Evolutionary conservation across 1,284 basidiomycete species (phyloP).

Genomic region (Melampsora abietis-canadensis): DNA sequence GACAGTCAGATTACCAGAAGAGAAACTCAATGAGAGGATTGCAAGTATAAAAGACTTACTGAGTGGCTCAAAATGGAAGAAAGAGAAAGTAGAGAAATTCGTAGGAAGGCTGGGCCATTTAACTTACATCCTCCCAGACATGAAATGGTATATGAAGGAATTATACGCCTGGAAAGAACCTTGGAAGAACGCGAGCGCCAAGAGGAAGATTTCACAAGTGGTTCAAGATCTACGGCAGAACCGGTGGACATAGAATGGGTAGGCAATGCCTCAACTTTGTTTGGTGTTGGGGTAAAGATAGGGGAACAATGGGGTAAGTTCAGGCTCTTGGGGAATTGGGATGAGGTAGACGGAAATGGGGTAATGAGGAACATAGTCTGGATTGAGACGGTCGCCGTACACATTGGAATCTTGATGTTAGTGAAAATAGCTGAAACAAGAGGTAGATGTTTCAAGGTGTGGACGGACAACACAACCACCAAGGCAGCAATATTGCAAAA

Average conservation of each 20-base stretch:
- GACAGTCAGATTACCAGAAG: background rate
- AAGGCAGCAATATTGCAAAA: background rate
- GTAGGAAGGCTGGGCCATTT: background rate
- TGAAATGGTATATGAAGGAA: background rate
- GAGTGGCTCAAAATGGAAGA: background rate
- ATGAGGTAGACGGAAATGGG: no score
- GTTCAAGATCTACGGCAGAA: background rate
- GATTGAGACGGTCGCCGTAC: conserved; percentile 1
- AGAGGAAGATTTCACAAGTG: background rate
- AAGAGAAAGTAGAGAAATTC: background rate
- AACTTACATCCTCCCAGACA: background rate
- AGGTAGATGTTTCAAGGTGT: background rate
- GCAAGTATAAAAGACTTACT: background rate
- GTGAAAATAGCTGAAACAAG: background rate
- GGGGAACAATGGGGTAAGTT: background rate
- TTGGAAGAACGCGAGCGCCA: background rate
- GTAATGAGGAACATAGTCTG: background rate
- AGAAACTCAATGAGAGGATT: background rate
- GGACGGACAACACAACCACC: conserved; percentile 21
- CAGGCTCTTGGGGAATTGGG: background rate
- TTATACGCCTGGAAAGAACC: background rate
- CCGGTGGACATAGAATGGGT: background rate
- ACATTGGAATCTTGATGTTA: background rate
- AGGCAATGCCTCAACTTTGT: conserved; percentile 6
- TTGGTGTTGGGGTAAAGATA: background rate